phyloP scores from a whole-genome alignment of 495 filamentous ascomycete genomes.

The Penicillium bialowiezense region DNA sequence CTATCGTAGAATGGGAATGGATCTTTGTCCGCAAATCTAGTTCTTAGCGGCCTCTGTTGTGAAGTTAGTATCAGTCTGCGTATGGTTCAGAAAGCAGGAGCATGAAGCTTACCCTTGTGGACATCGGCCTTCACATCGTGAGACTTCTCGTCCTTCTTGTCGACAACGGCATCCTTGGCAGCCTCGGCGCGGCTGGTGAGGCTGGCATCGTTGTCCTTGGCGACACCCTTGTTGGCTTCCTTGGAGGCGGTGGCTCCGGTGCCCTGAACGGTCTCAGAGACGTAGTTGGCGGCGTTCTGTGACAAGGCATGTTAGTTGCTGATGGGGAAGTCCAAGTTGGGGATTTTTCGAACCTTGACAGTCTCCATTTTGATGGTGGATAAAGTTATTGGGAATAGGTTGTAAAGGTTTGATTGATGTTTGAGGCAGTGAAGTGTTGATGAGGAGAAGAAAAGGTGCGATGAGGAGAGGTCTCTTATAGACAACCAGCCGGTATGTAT shows the following conservation, averaged over 20 bases:
- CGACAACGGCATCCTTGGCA: conserved; percentile 16
- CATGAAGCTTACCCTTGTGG: conserved; percentile 15
- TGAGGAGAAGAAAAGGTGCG: too few species aligned
- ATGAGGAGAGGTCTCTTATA: too few species aligned
- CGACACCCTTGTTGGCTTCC: conserved; percentile 22
- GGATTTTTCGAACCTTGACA: conserved; percentile 11
- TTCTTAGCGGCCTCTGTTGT: too few species aligned
- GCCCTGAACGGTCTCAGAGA: conserved; percentile 19
- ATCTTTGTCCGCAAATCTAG: too few species aligned
- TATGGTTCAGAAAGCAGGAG: too few species aligned
- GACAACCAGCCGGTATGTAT: background rate
- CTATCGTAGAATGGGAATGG: too few species aligned
- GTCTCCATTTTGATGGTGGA: conserved; percentile 16
- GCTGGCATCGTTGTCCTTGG: conserved; percentile 18
- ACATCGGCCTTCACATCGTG: conserved; percentile 24
- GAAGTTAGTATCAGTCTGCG: too few species aligned
- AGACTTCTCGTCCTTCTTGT: conserved; percentile 20
- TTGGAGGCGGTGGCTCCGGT: conserved; percentile 18
- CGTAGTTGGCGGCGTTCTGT: conserved; percentile 22
- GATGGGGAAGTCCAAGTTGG: background rate
- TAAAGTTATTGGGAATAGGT: background rate
- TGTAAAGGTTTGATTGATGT: background rate
- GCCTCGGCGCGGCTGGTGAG: conserved; percentile 16
- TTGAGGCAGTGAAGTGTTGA: background rate
- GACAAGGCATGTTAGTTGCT: background rate